Base-by-base conservation (phyloP, 2,329 filamentous ascomycete genomes). In the Botrytis medusae region DNA sequence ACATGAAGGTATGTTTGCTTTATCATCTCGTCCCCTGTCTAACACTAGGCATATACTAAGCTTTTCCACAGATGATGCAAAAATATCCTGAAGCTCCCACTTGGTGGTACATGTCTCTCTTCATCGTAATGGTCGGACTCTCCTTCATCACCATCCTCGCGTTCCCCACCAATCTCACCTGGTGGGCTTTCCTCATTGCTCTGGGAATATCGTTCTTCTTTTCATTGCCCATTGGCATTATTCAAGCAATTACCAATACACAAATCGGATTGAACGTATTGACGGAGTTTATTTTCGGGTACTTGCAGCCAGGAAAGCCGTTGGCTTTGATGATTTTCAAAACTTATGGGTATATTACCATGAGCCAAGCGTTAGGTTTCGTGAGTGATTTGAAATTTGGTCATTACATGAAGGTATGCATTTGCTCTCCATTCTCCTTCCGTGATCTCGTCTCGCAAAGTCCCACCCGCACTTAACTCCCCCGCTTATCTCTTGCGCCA, bases 251-350 rank as follows among this genome's bases (percentile, higher is more conserved):
- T 5, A 92, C 91, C 5, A 90, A 92, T 78, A 90, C 91, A 80
- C 84, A 92, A 83, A 90, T 92, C 8, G 90, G 90, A 6, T 84
- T 93, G 57, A 94, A 94, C 77, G 90, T 93, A 29, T 82, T 93
- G 73, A 91, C 90, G 25, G 91, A 93, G 79, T 92, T 91, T 78
- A 86, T 93, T 74, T 87, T 91, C 74, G 91, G 91, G 14, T 93
- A 93, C 81, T 90, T 93, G 85, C 87, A 91, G 67, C 91, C 91
- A 0, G 91, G 91, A 37, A 86, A 86, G 4, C 91, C 91, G 2
- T 85, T 93, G 74, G 90, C 90, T 64, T 90, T 92, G 87, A 93
- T 93, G 91, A 87, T 93, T 83, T 93, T 93, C 84, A 93, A 93
- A 82, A 92, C 90, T 75, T 93, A 91, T 78, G 89, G 90, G 69